phyloP scores from a whole-genome alignment of 441 rosid species.

The Manihot esculenta region DNA sequence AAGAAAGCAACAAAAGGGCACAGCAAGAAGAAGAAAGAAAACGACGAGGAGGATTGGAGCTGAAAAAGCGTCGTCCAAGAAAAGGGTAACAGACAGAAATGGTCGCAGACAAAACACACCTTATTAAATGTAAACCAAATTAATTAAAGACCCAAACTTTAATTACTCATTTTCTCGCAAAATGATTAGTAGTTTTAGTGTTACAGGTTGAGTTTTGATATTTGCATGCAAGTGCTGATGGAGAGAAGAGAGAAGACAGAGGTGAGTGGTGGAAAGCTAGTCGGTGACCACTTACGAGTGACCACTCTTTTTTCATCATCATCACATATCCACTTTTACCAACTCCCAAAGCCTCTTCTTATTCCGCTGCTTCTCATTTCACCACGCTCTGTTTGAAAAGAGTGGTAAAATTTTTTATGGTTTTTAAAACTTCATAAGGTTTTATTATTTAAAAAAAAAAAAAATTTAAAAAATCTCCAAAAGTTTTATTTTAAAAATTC shows the following conservation, averaged over 20 bases:
- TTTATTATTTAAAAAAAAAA: too few species aligned
- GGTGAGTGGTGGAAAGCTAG: background rate
- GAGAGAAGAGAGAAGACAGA: constrained; percentile 11
- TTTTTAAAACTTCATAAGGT: too few species aligned
- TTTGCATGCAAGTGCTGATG: constrained; percentile 15
- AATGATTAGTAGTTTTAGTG: background rate
- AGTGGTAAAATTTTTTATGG: too few species aligned
- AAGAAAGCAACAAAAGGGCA: constrained; percentile 33
- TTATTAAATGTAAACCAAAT: background rate
- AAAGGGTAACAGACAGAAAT: constrained; percentile 13
- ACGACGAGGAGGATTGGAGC: constrained; percentile 44
- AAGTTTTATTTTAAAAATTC: too few species aligned
- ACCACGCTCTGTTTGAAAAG: too few species aligned
- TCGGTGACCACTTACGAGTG: constrained; percentile 1
- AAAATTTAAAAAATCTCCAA: too few species aligned
- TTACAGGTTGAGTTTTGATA: background rate
- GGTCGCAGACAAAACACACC: constrained; percentile 9
- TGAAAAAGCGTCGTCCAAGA: constrained; percentile 37
- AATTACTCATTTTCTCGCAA: too few species aligned
- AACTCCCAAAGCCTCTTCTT: background rate
- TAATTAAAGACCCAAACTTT: background rate
- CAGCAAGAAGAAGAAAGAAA: constrained; percentile 32
- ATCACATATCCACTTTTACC: constrained; percentile 17
- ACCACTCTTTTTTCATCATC: constrained; percentile 23
- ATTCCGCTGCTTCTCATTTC: too few species aligned